A percentile compares a stretch with the other conserved stretches of the same genome.
These are phyloP conservation scores for Saccharomyces hybrid DNA, from an alignment of 1,139 yeast genomes.

Conservation along the genomic window DNA sequence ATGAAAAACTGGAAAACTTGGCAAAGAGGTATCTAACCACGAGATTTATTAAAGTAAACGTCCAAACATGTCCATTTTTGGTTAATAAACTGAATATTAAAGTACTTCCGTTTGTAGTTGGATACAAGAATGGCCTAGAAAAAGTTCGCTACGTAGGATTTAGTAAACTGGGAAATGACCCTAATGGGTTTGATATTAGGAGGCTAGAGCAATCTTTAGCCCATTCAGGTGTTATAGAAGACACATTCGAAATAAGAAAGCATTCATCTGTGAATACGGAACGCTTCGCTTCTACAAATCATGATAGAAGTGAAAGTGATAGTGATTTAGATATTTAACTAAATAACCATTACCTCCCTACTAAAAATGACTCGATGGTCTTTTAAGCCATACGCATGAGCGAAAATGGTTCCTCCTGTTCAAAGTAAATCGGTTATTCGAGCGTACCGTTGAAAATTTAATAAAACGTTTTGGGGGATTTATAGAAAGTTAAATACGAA, in stretches of 20 bases:
- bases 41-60: slow-evolving; percentile 51
- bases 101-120: slow-evolving; percentile 63
- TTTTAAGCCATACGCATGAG: not conserved
- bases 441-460: not conserved
- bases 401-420: not conserved
- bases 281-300: not conserved
- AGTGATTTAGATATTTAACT: slow-evolving; percentile 36
- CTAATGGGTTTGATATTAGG: slow-evolving; percentile 37
- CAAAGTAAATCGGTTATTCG: not conserved
- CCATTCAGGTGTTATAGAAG: slow-evolving; percentile 27
- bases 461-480: not conserved
- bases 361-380: not conserved
- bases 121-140: slow-evolving; percentile 57
- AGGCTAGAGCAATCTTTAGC: slow-evolving; percentile 42
- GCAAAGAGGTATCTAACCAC: slow-evolving; percentile 55
- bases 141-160: slow-evolving; percentile 58
- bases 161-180: slow-evolving; percentile 42
- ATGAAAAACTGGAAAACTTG: slow-evolving; percentile 39
- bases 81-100: slow-evolving; percentile 54
- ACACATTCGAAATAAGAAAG: not conserved
- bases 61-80: slow-evolving; percentile 62
- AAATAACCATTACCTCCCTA: not conserved
- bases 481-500: not conserved
- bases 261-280: not conserved
- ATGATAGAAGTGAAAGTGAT: slow-evolving; percentile 36